These are phyloP conservation scores for Cyclotella sp. DNA, from an alignment of 108 stramenopile genomes.

Conservation along the genomic window DNA sequence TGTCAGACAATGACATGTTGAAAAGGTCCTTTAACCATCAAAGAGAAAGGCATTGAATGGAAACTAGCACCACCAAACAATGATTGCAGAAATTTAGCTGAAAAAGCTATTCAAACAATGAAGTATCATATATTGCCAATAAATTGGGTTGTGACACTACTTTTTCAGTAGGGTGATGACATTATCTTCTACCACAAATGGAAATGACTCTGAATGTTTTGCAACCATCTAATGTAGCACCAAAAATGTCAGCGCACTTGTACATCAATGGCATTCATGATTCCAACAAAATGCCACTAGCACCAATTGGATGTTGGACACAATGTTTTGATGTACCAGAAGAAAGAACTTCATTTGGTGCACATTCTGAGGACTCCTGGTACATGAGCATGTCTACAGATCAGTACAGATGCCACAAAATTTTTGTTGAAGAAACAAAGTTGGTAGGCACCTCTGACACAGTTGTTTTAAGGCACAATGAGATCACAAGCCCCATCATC, in stretches of 20 bases:
- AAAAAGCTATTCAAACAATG: conserved; percentile 3
- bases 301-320: conserved; percentile 13
- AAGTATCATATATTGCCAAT: neutral
- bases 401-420: conserved; percentile 15
- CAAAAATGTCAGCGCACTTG: conserved; percentile 13
- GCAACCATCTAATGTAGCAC: conserved; percentile 2
- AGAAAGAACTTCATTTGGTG: conserved; percentile 27
- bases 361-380: conserved; percentile 28
- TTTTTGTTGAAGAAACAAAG: neutral
- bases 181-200: conserved; percentile 6
- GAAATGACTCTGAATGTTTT: conserved; percentile 14
- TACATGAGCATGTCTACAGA: conserved; percentile 38
- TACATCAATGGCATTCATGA: conserved; percentile 9
- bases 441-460: neutral
- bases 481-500: neutral
- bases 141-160: neutral
- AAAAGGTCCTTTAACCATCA: neutral
- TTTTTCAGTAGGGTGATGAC: conserved; percentile 18
- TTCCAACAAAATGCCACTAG: conserved; percentile 33
- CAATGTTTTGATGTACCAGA: conserved; percentile 20
- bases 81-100: conserved; percentile 13
- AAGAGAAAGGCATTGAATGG: neutral
- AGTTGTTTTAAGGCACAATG: neutral
- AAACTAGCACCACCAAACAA: conserved; percentile 1
- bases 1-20: conserved; percentile 28